These are phyloP conservation scores for Mikania micrantha DNA, from an alignment of 129 eudicot genomes.

Conservation along the genomic window DNA sequence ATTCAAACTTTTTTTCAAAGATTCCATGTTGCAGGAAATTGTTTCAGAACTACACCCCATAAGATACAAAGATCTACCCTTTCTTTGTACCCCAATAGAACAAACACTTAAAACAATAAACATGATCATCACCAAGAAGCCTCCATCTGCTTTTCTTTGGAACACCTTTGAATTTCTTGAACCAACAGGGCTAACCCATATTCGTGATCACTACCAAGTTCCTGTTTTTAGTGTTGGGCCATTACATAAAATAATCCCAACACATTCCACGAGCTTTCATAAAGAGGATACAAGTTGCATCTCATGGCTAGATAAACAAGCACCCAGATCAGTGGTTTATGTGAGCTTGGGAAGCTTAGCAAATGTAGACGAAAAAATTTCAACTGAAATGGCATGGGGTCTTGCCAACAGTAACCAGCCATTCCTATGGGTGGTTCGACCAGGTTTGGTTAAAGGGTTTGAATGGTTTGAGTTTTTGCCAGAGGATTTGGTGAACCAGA, in stretches of 20 bases:
- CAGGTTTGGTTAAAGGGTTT: conserved; percentile 32
- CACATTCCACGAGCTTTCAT: conserved; percentile 31
- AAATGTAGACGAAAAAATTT: conserved; percentile 20
- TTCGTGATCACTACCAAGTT: conserved; percentile 25
- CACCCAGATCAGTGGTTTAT: conserved; percentile 37
- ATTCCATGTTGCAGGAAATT: conserved; percentile 22
- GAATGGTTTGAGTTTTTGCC: conserved; percentile 35
- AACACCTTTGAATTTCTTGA: conserved; percentile 45
- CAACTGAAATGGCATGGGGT: conserved; percentile 46
- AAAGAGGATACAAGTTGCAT: conserved; percentile 32
- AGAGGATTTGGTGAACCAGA: conserved; percentile 9
- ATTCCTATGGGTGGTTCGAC: conserved; percentile 51
- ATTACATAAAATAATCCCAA: conserved; percentile 30
- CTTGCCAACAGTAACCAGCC: conserved; percentile 41
- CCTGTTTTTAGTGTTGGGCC: conserved; percentile 50
- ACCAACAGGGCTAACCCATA: conserved; percentile 14
- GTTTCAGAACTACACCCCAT: conserved; percentile 36
- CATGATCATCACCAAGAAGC: conserved; percentile 9
- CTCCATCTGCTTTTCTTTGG: conserved; percentile 41
- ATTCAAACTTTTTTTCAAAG: conserved; percentile 16
- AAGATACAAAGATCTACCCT: conserved; percentile 44
- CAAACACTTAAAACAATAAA: neutral
- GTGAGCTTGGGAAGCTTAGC: conserved; percentile 45
- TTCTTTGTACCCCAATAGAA: neutral
- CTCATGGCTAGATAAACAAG: conserved; percentile 46